Base-by-base conservation (phyloP, 1,284 basidiomycete species). In the Tilletia walkeri region DNA sequence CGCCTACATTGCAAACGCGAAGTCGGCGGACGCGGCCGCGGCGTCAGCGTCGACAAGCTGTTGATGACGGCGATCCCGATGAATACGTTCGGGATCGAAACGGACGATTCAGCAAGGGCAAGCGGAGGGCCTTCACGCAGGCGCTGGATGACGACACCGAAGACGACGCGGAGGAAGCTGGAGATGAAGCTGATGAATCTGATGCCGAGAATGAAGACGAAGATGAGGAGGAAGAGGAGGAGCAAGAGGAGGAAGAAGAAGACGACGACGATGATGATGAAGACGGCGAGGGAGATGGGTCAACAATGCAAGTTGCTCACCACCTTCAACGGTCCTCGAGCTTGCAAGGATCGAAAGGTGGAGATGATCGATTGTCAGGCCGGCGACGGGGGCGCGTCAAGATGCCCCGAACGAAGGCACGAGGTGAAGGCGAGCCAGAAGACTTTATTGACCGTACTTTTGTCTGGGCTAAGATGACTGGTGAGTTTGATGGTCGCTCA, bases 271-370 rank as follows among this genome's bases (percentile, higher is more conserved):
- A 67, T 45, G 71, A 70, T 12, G 67, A 65, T 24, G 65, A 72
- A 12, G 81, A 78, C 24, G 76, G 78, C 18, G 81, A 77, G 65
- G 80, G 78, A 36, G 69, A 48, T 34, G 76, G 75, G 66, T 39
- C 54, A 1, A 67, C 49, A 9, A 54, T 66, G 65, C 69, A 38
- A 18, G 18, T 53, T 53, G 12, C 16, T 53, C 50, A 53, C n/a
- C 50, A 53, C 18, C 50, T 53, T 18, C 12, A 53, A 7, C 50
- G 50, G 50, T n/a, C 18, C 50, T 87, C 48, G 87, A 87, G 73
- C 85, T 86, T 63, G 87, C 88, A 34, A 89, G 87, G 1, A 85
- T 89, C 48, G 89, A 88, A 89, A 75, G 54, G 84, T 76, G n/a
- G 45, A 16, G 16, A 84, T 82, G 12, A 16, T 72, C 30, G 54